Evolutionary conservation across 164 flowering plant genomes (phyloP), one percentile per base, ranked within the genome.

Genomic region (Pachysandra terminalis): DNA sequence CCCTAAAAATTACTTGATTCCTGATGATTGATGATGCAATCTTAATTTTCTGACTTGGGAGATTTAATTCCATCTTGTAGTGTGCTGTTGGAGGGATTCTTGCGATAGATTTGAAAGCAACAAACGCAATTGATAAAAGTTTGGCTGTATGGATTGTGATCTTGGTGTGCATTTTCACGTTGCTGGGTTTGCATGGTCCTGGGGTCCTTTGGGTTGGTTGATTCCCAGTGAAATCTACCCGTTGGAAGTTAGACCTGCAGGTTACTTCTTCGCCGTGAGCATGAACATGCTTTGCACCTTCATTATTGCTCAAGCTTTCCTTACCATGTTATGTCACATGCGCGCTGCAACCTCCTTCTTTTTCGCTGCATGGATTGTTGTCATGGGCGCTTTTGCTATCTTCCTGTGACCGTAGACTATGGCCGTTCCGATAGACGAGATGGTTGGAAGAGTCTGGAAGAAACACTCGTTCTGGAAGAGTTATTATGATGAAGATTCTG

Each of bases 121-220:
- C 73, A 9, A 59, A 62, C 51, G 12, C 4, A 0, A 25, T 77
- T 17, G 48, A 65, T 1, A 9, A 48, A 4, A 0, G 1, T 0
- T 23, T 0, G 5, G 82, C 81, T 0, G 1, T 10, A 0, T 0
- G 40, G 0, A 68, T 77, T 52, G 63, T 82, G 32, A 12, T 71
- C 0, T 19, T 77, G 58, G 41, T 82, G 7, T 77, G 81, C 56
- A 0, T 69, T 0, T 82, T n/a, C n/a, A 60, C 54, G 81, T 80
- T 15, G 21, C 60, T 6, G 80, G 71, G 0, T 82, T 77, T 27
- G 83, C 83, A 10, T 75, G 83, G 83, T 82, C 85, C 16, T 82
- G 85, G 85, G 85, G 85, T 9, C 85, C 85, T 0, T 10, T 78
- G 17, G 78, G 81, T 8, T 66, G 70, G 85, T 22, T 80, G 49